Percentiles rank a stretch among this genome's conserved stretches.
phyloP scores from a whole-genome alignment of 2,329 filamentous ascomycete genomes.

The Cyphellophora europaea region DNA sequence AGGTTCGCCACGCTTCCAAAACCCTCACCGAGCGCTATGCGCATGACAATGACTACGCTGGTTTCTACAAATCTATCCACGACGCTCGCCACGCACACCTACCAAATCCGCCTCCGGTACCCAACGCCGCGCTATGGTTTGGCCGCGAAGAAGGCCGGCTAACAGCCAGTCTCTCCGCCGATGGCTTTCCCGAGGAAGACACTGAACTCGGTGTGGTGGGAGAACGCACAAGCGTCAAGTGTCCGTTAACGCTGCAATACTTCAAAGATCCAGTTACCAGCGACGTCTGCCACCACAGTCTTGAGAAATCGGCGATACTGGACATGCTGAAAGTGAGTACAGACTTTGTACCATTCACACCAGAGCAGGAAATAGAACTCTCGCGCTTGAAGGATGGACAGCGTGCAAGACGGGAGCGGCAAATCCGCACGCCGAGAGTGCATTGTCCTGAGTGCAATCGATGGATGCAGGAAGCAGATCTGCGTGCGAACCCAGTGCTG shows the following conservation, averaged over 20 bases:
- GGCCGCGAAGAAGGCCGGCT: constrained; percentile 33
- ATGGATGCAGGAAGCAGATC: constrained; percentile 26
- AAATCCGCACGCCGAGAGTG: constrained; percentile 10
- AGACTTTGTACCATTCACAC: constrained; percentile 20
- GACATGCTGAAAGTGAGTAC: constrained; percentile 30
- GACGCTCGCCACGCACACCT: constrained; percentile 36
- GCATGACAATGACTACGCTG: constrained; percentile 49
- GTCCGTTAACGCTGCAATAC: constrained; percentile 36
- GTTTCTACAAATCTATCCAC: constrained; percentile 54
- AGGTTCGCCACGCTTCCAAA: constrained; percentile 16
- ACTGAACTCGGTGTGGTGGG: constrained; percentile 30
- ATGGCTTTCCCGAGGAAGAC: constrained; percentile 24
- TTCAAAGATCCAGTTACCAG: constrained; percentile 39
- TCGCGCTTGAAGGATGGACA: constrained; percentile 1
- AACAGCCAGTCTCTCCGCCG: constrained; percentile 1
- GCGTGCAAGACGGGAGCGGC: constrained; percentile 1
- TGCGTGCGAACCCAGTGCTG: constrained; percentile 31
- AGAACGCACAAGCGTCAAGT: constrained; percentile 36
- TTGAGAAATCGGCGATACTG: constrained; percentile 37
- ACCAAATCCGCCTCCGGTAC: constrained; percentile 40
- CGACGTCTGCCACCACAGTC: constrained; percentile 40
- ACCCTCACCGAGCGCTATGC: constrained; percentile 39
- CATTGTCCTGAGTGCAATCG: constrained; percentile 34
- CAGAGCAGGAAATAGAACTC: constrained; percentile 11
- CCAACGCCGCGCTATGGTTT: constrained; percentile 56